Evolutionary conservation across 2,329 filamentous ascomycete genomes (phyloP).

Genomic region (Chaetomiaceae sp.): DNA sequence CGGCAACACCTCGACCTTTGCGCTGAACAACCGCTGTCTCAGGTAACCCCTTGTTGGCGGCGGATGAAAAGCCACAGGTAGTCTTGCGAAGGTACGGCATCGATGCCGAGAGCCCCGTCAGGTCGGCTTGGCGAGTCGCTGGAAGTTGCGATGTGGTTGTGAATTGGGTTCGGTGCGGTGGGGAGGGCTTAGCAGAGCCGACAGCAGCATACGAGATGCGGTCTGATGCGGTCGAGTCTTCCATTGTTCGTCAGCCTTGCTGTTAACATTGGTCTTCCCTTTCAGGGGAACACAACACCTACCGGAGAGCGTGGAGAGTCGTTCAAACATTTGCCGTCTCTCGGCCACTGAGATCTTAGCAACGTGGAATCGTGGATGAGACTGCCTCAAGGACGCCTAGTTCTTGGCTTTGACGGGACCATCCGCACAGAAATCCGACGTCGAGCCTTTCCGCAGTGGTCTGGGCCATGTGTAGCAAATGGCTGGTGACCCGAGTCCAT

Average conservation of each 20-base stretch:
- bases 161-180: background rate
- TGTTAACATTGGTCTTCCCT: background rate
- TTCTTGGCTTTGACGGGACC: background rate
- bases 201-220: conserved; percentile 1
- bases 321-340: conserved; percentile 30
- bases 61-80: too few species aligned
- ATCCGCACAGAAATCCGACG: background rate
- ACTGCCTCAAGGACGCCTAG: background rate
- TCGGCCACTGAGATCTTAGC: conserved; percentile 11
- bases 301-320: conserved; percentile 23
- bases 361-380: background rate
- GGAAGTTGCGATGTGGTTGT: background rate
- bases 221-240: conserved; percentile 2
- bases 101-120: background rate
- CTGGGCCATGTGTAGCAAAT: too few species aligned
- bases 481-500: too few species aligned
- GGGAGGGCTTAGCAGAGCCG: background rate
- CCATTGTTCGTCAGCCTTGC: background rate
- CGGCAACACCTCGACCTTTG: too few species aligned
- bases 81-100: too few species aligned
- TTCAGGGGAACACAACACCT: conserved; percentile 12
- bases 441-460: background rate
- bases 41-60: too few species aligned
- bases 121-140: background rate
- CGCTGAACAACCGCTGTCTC: too few species aligned